Conservation (phyloP, 768 basidiomycete genomes). For the Lepiota subincarnata region DNA sequence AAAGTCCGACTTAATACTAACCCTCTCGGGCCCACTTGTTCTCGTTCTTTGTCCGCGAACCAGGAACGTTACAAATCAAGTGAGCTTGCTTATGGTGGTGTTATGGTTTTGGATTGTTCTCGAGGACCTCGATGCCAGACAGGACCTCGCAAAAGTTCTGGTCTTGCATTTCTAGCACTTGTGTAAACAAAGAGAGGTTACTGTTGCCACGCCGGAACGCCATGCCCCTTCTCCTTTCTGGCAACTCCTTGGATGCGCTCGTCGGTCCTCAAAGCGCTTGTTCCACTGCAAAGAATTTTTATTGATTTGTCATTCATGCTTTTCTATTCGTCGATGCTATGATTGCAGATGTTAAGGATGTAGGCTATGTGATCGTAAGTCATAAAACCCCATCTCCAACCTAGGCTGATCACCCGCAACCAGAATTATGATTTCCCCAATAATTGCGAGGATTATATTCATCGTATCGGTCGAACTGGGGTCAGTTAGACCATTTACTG, state of each 20-base stretch:
- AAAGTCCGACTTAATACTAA: conserved; percentile 5
- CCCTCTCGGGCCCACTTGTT: conserved; percentile 8
- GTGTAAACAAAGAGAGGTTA: conserved; percentile 6
- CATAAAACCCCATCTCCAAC: neutral
- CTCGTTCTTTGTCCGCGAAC: conserved; percentile 8
- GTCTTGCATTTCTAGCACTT: neutral
- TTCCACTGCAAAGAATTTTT: neutral
- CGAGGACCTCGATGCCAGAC: conserved; percentile 8
- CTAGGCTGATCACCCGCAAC: conserved; percentile 8
- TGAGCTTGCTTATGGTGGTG: conserved; percentile 6
- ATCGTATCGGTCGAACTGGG: conserved; percentile 97
- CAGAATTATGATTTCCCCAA: conserved; percentile 98
- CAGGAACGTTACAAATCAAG: conserved; percentile 11
- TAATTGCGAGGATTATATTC: conserved; percentile 97
- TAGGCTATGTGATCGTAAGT: conserved; percentile 93
- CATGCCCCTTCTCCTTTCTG: conserved; percentile 8
- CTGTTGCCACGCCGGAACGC: conserved; percentile 6
- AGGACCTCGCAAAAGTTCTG: conserved; percentile 9
- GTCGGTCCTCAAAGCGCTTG: conserved; percentile 12
- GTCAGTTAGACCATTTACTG: conserved; percentile 36
- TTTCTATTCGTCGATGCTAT: neutral
- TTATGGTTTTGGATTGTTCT: conserved; percentile 4
- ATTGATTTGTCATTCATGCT: conserved; percentile 9
- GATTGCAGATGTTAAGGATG: conserved; percentile 92
- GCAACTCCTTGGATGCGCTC: conserved; percentile 12